These are phyloP conservation scores for Cercospora berteroae DNA, from an alignment of 2,329 filamentous ascomycete genomes.

Conservation along the genomic window DNA sequence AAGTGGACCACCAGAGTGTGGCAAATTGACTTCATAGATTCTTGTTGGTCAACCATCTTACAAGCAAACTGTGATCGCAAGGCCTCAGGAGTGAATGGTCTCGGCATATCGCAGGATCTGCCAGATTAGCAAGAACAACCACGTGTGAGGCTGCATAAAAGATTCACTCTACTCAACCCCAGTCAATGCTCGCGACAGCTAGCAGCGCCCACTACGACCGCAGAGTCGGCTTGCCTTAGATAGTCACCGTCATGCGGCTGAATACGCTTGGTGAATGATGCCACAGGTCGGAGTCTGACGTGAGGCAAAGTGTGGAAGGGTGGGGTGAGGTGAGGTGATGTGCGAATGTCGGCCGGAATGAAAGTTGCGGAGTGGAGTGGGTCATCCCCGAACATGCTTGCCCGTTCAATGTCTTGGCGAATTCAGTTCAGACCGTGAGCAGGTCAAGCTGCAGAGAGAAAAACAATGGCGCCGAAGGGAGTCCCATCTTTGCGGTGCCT, in stretches of 20 bases:
- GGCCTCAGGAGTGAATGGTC: neutral
- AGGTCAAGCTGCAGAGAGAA: neutral
- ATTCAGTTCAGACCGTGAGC: neutral
- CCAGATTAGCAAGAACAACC: neutral
- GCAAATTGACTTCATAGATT: neutral
- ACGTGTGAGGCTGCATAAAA: neutral
- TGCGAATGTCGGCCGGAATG: constrained; percentile 21
- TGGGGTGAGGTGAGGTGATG: neutral
- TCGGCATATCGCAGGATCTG: neutral
- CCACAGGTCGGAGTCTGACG: neutral
- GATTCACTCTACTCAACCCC: neutral
- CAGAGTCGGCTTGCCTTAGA: neutral
- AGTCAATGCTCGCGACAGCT: neutral
- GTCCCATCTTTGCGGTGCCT: constrained; percentile 34
- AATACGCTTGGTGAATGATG: neutral
- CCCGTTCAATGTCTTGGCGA: neutral
- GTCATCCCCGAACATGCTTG: constrained; percentile 28
- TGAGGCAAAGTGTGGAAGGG: neutral
- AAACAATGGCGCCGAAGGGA: constrained; percentile 31
- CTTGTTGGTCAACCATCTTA: too few species aligned
- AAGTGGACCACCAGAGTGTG: neutral
- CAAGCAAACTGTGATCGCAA: neutral
- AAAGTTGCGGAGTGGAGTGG: neutral
- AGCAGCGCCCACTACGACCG: neutral
- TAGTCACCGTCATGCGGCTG: neutral